Percentiles rank a stretch among this genome's conserved stretches.
phyloP scores from a whole-genome alignment of 306 rosid genomes.

The Vigna hirtella region DNA sequence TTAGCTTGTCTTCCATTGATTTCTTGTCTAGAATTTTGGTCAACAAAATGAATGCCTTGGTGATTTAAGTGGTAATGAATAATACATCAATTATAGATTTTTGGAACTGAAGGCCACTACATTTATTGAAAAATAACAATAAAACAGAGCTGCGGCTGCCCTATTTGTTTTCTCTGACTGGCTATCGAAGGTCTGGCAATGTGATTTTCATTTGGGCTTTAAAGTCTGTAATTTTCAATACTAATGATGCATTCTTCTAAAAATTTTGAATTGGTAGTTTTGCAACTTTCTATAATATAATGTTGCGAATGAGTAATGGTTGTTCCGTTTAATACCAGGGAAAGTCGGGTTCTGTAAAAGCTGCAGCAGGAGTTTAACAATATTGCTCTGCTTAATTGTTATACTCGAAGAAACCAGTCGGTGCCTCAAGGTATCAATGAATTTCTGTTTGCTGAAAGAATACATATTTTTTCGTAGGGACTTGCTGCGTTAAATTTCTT shows the following conservation, averaged over 20 bases:
- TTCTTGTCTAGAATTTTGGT: slow-evolving; percentile 36
- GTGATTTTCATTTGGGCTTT: neutral
- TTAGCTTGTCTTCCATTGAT: slow-evolving; percentile 33
- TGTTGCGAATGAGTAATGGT: slow-evolving; percentile 24
- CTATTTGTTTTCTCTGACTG: slow-evolving; percentile 2
- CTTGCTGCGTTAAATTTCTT: neutral
- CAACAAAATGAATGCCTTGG: neutral
- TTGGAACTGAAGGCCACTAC: slow-evolving; percentile 22
- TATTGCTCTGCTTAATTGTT: slow-evolving; percentile 20
- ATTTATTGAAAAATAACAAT: neutral
- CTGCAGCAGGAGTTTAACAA: slow-evolving; percentile 65
- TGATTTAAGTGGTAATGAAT: neutral
- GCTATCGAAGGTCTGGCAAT: slow-evolving; percentile 13
- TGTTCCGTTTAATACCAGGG: slow-evolving; percentile 58
- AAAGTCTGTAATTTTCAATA: neutral
- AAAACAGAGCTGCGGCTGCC: neutral
- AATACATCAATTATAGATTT: neutral
- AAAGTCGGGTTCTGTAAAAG: slow-evolving; percentile 61
- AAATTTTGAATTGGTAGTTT: neutral
- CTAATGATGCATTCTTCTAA: slow-evolving; percentile 10
- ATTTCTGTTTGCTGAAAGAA: neutral
- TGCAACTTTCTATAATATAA: slow-evolving; percentile 2
- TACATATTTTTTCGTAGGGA: slow-evolving; percentile 9
- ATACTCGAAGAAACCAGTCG: slow-evolving; percentile 1
- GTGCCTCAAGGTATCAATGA: slow-evolving; percentile 33